Evolutionary conservation across 2,329 filamentous ascomycete genomes (phyloP).

Genomic region (Phialophora chinensis): DNA sequence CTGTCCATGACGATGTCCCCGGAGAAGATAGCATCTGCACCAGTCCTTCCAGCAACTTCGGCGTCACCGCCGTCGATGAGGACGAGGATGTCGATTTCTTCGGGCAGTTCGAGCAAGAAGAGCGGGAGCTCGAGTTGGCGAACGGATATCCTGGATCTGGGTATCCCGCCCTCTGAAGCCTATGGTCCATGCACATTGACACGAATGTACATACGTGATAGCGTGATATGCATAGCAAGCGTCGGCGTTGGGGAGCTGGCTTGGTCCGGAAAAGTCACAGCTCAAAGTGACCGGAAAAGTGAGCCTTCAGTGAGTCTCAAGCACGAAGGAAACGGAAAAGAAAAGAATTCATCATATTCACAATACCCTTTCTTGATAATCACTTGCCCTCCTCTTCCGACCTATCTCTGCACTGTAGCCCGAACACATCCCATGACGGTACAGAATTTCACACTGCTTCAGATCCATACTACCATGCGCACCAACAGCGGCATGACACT

Average conservation of each 20-base stretch:
- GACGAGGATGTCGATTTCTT: constrained; percentile 30
- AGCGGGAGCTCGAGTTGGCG: not conserved
- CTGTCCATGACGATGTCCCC: not conserved
- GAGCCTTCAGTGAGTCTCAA: constrained; percentile 3
- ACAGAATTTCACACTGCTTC: not conserved
- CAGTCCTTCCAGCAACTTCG: not conserved
- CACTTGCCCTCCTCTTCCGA: not conserved
- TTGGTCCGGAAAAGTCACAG: not conserved
- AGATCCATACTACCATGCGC: not conserved
- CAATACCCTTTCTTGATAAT: not conserved
- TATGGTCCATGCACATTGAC: not conserved
- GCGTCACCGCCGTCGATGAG: constrained; percentile 7
- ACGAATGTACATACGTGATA: constrained; percentile 8
- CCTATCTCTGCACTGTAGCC: not conserved
- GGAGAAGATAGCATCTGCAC: not conserved
- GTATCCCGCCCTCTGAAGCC: constrained; percentile 22
- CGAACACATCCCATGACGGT: not conserved
- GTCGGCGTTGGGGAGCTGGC: constrained; percentile 13
- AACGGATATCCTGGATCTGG: not conserved
- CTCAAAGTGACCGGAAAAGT: constrained; percentile 7
- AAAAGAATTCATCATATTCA: not conserved
- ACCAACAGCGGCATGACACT: not conserved
- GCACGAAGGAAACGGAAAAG: not conserved
- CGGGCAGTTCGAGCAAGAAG: constrained; percentile 28
- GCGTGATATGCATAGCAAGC: constrained; percentile 12